A percentile compares a stretch with the other conserved stretches of the same genome.
Conservation (phyloP, 1,139 yeast species). For the Magnusiomyces paraingens region DNA sequence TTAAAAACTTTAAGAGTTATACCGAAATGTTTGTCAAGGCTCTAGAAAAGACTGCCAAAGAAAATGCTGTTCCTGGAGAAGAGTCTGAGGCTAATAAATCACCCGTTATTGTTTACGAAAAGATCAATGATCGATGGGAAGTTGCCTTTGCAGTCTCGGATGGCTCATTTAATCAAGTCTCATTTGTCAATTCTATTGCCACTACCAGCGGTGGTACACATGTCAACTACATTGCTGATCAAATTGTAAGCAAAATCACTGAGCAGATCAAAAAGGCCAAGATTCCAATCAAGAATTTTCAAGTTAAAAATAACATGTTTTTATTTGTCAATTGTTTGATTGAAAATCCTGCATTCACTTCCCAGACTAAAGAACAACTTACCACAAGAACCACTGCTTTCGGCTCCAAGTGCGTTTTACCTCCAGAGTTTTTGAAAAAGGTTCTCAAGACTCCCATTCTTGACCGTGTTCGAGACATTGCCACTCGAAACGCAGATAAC, state of each 20-base stretch:
- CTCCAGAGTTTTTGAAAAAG: constrained; percentile 70
- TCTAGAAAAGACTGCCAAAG: constrained; percentile 40
- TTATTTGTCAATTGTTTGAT: constrained; percentile 85
- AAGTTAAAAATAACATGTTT: constrained; percentile 85
- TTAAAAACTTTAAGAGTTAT: constrained; percentile 74
- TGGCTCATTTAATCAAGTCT: constrained; percentile 82
- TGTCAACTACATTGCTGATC: constrained; percentile 79
- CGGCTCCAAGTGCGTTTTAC: constrained; percentile 72
- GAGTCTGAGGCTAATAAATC: constrained; percentile 36
- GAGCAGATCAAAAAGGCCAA: constrained; percentile 70
- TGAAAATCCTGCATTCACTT: constrained; percentile 95
- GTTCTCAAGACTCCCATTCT: constrained; percentile 73
- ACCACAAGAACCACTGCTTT: constrained; percentile 85
- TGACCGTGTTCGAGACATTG: constrained; percentile 76
- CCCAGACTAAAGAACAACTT: constrained; percentile 94
- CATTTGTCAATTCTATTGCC: constrained; percentile 96
- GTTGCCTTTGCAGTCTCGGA: constrained; percentile 92
- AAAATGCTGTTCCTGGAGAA: constrained; percentile 20
- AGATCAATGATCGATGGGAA: constrained; percentile 83
- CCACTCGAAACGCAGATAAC: constrained; percentile 80
- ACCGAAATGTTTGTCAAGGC: constrained; percentile 89
- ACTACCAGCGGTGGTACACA: constrained; percentile 98
- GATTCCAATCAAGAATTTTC: constrained; percentile 77
- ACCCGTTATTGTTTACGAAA: constrained; percentile 74
- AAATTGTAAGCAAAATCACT: constrained; percentile 68